Percentiles rank a stretch among this genome's conserved stretches.
Evolutionary conservation across 108 stramenopile genomes (phyloP).

Genomic region (Cyclotella atomus): DNA sequence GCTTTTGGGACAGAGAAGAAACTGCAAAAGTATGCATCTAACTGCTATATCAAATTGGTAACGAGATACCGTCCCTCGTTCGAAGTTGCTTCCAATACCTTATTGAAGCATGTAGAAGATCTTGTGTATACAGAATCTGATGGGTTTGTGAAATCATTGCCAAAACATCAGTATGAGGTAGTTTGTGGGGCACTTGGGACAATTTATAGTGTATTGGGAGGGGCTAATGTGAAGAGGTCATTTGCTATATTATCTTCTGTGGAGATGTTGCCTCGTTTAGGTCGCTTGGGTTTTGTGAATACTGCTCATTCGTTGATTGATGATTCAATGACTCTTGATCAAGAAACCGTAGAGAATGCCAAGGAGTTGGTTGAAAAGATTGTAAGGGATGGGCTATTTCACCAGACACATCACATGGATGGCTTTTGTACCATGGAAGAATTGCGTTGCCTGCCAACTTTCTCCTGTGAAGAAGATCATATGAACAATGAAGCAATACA

Average conservation of each 20-base stretch:
- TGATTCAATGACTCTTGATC: neutral
- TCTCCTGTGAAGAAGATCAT: neutral
- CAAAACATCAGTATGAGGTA: neutral
- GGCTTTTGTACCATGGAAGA: slow-evolving; percentile 64
- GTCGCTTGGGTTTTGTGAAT: slow-evolving; percentile 22
- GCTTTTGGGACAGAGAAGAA: neutral
- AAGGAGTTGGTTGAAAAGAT: slow-evolving; percentile 26
- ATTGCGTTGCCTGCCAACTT: slow-evolving; percentile 15
- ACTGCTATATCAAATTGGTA: slow-evolving; percentile 12
- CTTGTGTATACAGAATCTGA: neutral
- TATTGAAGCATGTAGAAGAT: slow-evolving; percentile 22
- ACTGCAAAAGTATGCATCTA: slow-evolving; percentile 13
- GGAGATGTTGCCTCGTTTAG: slow-evolving; percentile 25
- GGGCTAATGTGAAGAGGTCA: slow-evolving; percentile 29
- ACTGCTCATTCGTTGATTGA: neutral
- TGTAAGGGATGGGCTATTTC: slow-evolving; percentile 58
- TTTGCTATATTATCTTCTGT: slow-evolving; percentile 24
- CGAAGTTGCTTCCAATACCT: slow-evolving; percentile 20
- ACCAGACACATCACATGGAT: slow-evolving; percentile 69
- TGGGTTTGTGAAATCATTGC: neutral
- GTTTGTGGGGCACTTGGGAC: slow-evolving; percentile 16
- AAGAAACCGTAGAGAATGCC: neutral
- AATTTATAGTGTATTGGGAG: slow-evolving; percentile 1
- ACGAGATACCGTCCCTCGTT: slow-evolving; percentile 20
- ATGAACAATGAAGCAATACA: neutral